phyloP scores from a whole-genome alignment of 257 asterid species.

The Misopates orontium region DNA sequence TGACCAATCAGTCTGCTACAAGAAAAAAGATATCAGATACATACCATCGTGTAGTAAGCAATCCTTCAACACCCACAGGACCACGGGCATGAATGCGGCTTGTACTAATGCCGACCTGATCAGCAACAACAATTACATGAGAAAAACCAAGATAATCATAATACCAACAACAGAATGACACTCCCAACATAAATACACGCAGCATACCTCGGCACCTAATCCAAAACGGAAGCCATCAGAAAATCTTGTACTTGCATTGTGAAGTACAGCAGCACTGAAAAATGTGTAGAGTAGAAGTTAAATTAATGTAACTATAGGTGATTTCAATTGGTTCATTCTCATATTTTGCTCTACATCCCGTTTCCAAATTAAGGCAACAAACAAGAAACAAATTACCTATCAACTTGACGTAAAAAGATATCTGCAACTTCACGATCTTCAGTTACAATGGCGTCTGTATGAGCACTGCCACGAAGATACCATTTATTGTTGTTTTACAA shows the following conservation, averaged over 20 bases:
- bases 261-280: constrained; percentile 92
- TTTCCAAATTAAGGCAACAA: background rate
- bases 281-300: constrained; percentile 7
- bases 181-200: constrained; percentile 6
- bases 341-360: background rate
- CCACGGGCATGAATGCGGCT: constrained; percentile 99
- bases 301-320: constrained; percentile 3
- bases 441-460: constrained; percentile 83
- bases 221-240: constrained; percentile 95
- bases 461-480: constrained; percentile 61
- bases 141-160: background rate
- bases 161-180: background rate
- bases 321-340: background rate
- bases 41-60: constrained; percentile 91
- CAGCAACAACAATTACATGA: constrained; percentile 22
- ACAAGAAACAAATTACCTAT: constrained; percentile 39
- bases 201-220: constrained; percentile 89
- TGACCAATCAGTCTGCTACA: background rate
- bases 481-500: background rate
- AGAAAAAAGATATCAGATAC: constrained; percentile 14
- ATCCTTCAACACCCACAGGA: constrained; percentile 95
- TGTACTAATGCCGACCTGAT: constrained; percentile 92
- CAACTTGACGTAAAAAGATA: constrained; percentile 62
- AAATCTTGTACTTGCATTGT: constrained; percentile 92
- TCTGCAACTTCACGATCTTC: constrained; percentile 81